These are phyloP conservation scores for Mycena polygramma DNA, from an alignment of 768 basidiomycete species.

Conservation along the genomic window DNA sequence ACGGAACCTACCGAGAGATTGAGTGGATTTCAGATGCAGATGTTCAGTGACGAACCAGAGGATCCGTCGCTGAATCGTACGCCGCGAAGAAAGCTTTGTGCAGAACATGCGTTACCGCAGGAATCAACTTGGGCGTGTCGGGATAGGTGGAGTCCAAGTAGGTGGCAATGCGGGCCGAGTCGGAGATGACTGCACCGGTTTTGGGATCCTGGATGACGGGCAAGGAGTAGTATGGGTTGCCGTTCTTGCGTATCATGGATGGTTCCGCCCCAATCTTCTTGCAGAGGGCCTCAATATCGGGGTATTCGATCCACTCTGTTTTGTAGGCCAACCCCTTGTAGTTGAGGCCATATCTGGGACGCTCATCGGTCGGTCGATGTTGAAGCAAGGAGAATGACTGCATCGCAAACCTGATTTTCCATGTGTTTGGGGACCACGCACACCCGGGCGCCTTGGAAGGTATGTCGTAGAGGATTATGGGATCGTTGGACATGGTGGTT, in stretches of 20 bases:
- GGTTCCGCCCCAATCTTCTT: conserved; percentile 50
- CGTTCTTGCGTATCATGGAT: conserved; percentile 42
- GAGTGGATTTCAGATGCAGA: too few species aligned
- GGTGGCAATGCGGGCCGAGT: conserved; percentile 58
- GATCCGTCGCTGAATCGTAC: background rate
- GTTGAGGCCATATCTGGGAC: conserved; percentile 48
- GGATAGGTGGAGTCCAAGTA: conserved; percentile 66
- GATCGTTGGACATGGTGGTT: conserved; percentile 42
- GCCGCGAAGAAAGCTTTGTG: conserved; percentile 39
- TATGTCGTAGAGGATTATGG: conserved; percentile 57
- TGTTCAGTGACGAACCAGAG: background rate
- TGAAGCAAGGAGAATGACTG: conserved; percentile 30
- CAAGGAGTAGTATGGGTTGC: conserved; percentile 53
- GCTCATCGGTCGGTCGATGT: conserved; percentile 44
- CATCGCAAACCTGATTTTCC: conserved; percentile 53
- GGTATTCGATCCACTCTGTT: conserved; percentile 65
- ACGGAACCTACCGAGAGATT: background rate
- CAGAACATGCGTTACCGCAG: conserved; percentile 44
- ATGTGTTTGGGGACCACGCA: conserved; percentile 58
- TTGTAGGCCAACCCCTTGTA: conserved; percentile 53
- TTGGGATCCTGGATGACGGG: conserved; percentile 62
- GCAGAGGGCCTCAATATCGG: conserved; percentile 55
- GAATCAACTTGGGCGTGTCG: conserved; percentile 50
- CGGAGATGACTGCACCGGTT: conserved; percentile 52
- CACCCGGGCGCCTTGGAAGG: conserved; percentile 45